phyloP scores from a whole-genome alignment of 345 rosid species.

The Passiflora organensis region DNA sequence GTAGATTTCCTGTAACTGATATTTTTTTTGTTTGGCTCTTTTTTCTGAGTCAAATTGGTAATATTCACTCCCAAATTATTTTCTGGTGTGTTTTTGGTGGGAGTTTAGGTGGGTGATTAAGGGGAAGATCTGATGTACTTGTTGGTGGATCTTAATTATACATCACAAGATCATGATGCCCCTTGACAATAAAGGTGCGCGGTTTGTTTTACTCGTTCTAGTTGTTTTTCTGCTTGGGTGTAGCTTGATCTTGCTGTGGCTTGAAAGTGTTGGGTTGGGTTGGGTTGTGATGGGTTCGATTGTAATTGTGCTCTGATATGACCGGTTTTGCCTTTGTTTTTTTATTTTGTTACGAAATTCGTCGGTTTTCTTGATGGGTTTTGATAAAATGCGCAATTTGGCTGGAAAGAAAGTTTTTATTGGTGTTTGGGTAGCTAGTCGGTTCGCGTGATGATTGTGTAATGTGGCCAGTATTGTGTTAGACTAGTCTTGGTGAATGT shows the following conservation, averaged over 20 bases:
- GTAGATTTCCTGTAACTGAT: not conserved
- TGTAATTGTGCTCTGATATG: not conserved
- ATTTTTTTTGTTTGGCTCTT: not conserved
- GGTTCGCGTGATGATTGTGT: slow-evolving; percentile 4
- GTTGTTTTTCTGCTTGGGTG: not conserved
- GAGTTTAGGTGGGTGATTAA: slow-evolving; percentile 34
- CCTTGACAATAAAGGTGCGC: slow-evolving; percentile 52
- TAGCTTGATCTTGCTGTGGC: too few species aligned
- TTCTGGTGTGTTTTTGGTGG: slow-evolving; percentile 5
- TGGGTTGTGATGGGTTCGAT: too few species aligned
- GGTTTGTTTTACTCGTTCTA: not conserved
- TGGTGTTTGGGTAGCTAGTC: slow-evolving; percentile 1
- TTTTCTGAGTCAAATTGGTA: too few species aligned
- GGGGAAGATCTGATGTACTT: slow-evolving; percentile 65
- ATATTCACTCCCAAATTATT: not conserved
- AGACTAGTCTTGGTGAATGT: slow-evolving; percentile 1
- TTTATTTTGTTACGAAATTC: not conserved
- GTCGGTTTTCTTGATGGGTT: not conserved
- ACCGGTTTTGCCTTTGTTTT: too few species aligned
- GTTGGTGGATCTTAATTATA: slow-evolving; percentile 43
- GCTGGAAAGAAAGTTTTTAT: not conserved
- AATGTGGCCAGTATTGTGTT: not conserved
- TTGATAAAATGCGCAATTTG: not conserved
- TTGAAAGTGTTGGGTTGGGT: too few species aligned
- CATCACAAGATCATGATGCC: slow-evolving; percentile 44